These are phyloP conservation scores for Debaryomyces coudertii DNA, from an alignment of 1,139 yeast genomes.

Conservation along the genomic window DNA sequence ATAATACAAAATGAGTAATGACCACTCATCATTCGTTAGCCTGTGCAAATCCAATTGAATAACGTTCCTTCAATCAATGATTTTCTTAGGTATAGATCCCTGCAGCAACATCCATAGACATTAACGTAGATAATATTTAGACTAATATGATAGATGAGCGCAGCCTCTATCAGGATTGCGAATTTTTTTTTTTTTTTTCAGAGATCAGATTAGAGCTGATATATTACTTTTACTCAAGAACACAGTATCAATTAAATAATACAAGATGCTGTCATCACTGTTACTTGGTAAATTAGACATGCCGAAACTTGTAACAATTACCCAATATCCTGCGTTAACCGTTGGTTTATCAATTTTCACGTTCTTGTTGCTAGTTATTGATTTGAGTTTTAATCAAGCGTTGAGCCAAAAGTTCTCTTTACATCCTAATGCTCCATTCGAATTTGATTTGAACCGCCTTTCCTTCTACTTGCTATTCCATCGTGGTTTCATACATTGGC, in stretches of 20 bases:
- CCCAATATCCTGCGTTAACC: slow-evolving; percentile 61
- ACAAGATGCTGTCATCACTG: slow-evolving; percentile 17
- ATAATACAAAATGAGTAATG: no score
- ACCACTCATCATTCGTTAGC: no score
- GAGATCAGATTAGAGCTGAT: neutral
- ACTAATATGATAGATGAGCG: neutral
- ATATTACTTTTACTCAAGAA: neutral
- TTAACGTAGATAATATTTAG: neutral
- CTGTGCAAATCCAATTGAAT: neutral
- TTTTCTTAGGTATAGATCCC: neutral
- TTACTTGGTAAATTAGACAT: slow-evolving; percentile 8
- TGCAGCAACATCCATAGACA: neutral
- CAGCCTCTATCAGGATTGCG: neutral
- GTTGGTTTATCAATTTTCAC: slow-evolving; percentile 65
- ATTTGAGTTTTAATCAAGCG: slow-evolving; percentile 25
- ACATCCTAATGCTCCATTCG: slow-evolving; percentile 58
- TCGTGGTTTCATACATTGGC: slow-evolving; percentile 59
- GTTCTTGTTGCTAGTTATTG: slow-evolving; percentile 37
- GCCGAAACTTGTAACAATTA: slow-evolving; percentile 14
- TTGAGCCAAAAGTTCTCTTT: slow-evolving; percentile 37
- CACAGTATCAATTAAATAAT: neutral
- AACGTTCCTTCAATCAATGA: neutral
- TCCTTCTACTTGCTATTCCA: slow-evolving; percentile 82
- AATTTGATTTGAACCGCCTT: slow-evolving; percentile 61
- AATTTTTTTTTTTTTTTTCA: neutral